Base-by-base conservation (phyloP, 176 grass and related monocot genomes). In the Eleusine coracana region DNA sequence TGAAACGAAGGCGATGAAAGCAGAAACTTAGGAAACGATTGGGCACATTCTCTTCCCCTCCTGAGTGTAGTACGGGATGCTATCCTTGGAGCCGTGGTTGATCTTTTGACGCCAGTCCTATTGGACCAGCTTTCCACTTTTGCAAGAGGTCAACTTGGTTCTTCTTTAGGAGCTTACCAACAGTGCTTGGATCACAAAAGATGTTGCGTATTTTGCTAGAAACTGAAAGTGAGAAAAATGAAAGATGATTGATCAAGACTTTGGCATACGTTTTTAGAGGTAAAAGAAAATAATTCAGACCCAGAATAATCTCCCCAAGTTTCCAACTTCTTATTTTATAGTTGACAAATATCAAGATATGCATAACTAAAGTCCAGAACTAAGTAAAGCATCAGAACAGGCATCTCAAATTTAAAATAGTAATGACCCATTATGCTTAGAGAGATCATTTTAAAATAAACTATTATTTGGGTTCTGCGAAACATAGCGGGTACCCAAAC, bases 1-100 rank as follows among this genome's bases (percentile, higher is more conserved):
- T 95, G 93, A 78, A 95, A 95, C 84, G 93, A 88, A 84, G 93
- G 93, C 80, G 93, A 92, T 18, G 93, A 79, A 79, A 95, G 93
- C 21, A 95, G 70, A 78, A 92, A 95, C 82, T 95, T 95, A 90
- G 90, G 87, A 90, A 86, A 90, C 13, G 58, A 27, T 39, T 88
- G 71, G 50, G 54, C 65, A 21, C 90, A 95, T 92, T 92, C 68
- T 60, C 71, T 84, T 86, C 76, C 79, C 82, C 87, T 92, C 80
- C 79, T 73, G 16, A 27, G 69, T 86, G 86, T 73, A 70, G 67
- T 59, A 60, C 85, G 90, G 42, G 79, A 9, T 85, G 71, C 93
- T 95, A 70, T 92, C 54, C 70, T 90, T 83, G 77, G 82, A 90
- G 90, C 93, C 93, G 90, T 95, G 93, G 86, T 86, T 95, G 88